These are phyloP conservation scores for Penicillium sp. DNA, from an alignment of 2,329 filamentous ascomycete genomes.

Conservation along the genomic window DNA sequence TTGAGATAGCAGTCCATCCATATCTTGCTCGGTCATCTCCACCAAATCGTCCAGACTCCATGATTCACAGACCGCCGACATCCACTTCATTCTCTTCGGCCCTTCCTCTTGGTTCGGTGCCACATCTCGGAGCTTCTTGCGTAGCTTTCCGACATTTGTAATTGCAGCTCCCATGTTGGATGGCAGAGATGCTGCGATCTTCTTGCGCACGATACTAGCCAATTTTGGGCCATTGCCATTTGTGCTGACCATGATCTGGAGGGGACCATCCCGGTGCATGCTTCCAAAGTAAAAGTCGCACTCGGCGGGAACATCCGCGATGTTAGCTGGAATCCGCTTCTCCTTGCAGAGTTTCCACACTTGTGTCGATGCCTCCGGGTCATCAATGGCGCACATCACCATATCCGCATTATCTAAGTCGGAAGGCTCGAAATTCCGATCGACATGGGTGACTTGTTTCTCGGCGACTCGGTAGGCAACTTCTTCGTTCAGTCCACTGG, in stretches of 20 bases:
- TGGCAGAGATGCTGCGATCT: conserved; percentile 77
- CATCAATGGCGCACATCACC: conserved; percentile 91
- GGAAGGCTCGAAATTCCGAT: conserved; percentile 80
- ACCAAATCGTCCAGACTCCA: conserved; percentile 86
- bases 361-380: conserved; percentile 81
- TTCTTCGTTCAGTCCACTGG: conserved; percentile 80
- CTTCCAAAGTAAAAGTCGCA: conserved; percentile 99
- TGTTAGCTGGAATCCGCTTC: conserved; percentile 82
- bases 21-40: conserved; percentile 77
- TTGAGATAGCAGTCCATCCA: conserved; percentile 77
- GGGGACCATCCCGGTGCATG: conserved; percentile 87
- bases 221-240: conserved; percentile 94
- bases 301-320: conserved; percentile 93
- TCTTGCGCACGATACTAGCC: conserved; percentile 79
- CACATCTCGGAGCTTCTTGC: conserved; percentile 74
- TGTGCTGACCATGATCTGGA: conserved; percentile 98
- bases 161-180: conserved; percentile 82
- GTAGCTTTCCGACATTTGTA: conserved; percentile 75
- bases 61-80: conserved; percentile 85
- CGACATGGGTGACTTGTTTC: conserved; percentile 74
- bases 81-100: conserved; percentile 91
- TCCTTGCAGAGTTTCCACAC: conserved; percentile 95
- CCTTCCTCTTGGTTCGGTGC: conserved; percentile 74
- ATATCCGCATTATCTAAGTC: conserved; percentile 82
- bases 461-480: conserved; percentile 77